phyloP scores from a whole-genome alignment of 78 protist species.

The Dictyostelium firmibasis region DNA sequence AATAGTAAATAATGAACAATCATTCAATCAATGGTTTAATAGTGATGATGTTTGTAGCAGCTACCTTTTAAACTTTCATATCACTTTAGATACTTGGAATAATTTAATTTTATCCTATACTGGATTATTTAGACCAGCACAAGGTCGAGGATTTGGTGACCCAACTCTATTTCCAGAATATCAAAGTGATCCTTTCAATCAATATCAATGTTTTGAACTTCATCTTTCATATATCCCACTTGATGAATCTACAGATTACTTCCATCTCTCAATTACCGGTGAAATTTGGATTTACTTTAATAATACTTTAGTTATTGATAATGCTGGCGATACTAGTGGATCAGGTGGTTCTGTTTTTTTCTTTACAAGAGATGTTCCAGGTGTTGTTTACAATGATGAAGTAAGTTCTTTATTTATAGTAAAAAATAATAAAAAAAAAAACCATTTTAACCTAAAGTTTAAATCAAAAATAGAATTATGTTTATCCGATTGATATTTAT shows the following conservation, averaged over 20 bases:
- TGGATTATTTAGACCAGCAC: background rate
- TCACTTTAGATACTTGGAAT: background rate
- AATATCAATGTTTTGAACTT: background rate
- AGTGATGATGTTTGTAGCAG: background rate
- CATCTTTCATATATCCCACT: background rate
- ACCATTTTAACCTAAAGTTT: too few species aligned
- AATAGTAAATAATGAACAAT: background rate
- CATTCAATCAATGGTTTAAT: slow-evolving; percentile 11
- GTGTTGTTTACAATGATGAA: background rate
- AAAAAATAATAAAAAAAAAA: background rate
- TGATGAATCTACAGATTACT: background rate
- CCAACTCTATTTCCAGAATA: background rate
- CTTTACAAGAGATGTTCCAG: background rate
- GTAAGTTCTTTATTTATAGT: background rate
- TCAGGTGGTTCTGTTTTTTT: background rate
- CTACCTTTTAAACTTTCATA: background rate
- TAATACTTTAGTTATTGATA: background rate
- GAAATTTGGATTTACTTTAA: background rate
- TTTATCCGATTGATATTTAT: slow-evolving; percentile 5
- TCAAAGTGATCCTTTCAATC: background rate
- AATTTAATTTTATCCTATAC: background rate
- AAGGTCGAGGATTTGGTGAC: background rate
- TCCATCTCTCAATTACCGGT: background rate
- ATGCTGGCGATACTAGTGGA: background rate
- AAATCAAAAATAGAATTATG: background rate